Percentiles rank a stretch among this genome's conserved stretches.
Conservation (phyloP, 2,329 filamentous ascomycete genomes). For the Fusarium mundagurra region DNA sequence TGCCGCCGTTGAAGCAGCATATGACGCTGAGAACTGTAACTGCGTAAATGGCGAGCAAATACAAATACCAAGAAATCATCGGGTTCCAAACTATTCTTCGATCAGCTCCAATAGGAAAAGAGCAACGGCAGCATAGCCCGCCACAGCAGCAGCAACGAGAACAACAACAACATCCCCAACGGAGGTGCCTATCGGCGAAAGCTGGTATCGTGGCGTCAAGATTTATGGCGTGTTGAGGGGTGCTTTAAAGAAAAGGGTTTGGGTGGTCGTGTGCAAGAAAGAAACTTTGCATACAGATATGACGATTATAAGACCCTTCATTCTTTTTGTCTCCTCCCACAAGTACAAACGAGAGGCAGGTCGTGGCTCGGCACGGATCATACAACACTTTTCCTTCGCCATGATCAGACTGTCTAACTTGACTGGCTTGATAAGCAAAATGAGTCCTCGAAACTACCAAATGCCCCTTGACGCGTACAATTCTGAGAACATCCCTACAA, state of each 20-base stretch:
- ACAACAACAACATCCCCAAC: background rate
- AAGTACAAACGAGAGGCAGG: background rate
- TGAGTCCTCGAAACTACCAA: background rate
- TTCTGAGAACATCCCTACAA: background rate
- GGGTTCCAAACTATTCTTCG: background rate
- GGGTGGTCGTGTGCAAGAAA: background rate
- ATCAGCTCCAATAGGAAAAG: background rate
- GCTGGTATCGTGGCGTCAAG: background rate
- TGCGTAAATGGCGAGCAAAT: background rate
- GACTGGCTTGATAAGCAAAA: background rate
- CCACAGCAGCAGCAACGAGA: background rate
- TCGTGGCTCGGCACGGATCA: background rate
- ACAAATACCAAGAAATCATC: background rate
- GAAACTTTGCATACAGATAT: background rate
- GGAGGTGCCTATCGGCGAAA: background rate
- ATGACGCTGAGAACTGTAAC: background rate
- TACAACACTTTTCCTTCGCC: background rate
- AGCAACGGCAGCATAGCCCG: background rate
- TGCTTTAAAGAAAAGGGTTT: background rate
- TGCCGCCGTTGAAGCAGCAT: background rate
- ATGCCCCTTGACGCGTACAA: too few relatives aligned
- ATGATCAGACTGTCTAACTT: background rate
- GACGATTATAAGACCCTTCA: background rate
- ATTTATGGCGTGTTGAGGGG: background rate
- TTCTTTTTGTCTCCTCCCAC: background rate